Base-by-base conservation (phyloP, 305 asterid species). In the Caryopteris hybrid region DNA sequence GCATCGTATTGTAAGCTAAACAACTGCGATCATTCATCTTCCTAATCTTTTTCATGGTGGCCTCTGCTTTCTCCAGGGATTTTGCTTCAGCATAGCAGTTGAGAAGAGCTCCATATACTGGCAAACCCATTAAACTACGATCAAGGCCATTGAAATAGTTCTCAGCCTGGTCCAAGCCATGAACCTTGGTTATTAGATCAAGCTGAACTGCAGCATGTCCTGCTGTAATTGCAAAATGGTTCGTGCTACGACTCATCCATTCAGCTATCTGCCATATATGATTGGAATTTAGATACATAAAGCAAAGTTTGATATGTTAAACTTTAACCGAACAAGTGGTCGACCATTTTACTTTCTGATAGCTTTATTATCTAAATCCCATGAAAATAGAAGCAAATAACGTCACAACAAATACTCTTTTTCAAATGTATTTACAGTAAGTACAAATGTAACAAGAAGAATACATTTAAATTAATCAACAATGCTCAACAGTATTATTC, bases 21-120 rank as follows among this genome's bases (percentile, higher is more conserved):
- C 6, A 36, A 36, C 20, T 22, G 21, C n/a, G 3, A 8, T n/a
- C 16, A 42, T 48, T 25, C 45, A 52, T 55, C 36, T 8, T 14
- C 51, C 58, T 70, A 39, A 74, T 56, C 63, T 74, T 21, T 27
- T 68, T 58, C 63, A 80, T 67, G 58, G 67, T 10, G 13, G 71
- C 61, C 61, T 83, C 88, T 9, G 79, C 85, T 73, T 80, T 83
- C 13, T 76, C 80, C 17, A 78, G 45, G 10, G 47, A 68, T 27
- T 64, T 73, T 14, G 63, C 51, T 0, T 39, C 23, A 20, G 73
- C 79, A 43, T 75, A 80, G 70, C 88, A 80, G 65, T 83, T 73
- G 7, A 83, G 41, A 45, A 80, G 74, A 61, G 84, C 75, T 16
- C 78, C 81, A 66, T 78, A 62, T 13, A 76, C 79, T 13, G 69